Conservation (phyloP, 257 asterid species). For the Echium plantagineum region DNA sequence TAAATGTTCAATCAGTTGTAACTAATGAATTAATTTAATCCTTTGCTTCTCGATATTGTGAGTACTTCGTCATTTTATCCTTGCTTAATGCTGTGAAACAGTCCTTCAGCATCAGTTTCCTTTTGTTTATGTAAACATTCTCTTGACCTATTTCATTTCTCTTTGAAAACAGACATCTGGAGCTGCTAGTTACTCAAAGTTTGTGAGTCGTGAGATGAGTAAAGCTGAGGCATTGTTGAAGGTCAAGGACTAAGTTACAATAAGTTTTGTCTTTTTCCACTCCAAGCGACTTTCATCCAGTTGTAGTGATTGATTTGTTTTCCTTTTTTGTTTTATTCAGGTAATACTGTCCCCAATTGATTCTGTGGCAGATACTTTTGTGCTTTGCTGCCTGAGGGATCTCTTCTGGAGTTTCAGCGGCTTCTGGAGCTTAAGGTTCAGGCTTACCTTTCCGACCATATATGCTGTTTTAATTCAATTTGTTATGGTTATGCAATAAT, state of each 20-base stretch:
- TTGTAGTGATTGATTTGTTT: conserved; percentile 8
- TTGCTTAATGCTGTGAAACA: neutral
- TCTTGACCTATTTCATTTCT: neutral
- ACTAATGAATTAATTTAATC: neutral
- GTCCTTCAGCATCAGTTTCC: neutral
- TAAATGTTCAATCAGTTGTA: neutral
- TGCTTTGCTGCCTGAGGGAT: conserved; percentile 96
- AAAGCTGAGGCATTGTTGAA: conserved; percentile 97
- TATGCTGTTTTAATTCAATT: conserved; percentile 4
- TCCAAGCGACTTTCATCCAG: conserved; percentile 7
- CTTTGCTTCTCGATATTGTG: neutral
- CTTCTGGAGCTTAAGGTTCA: conserved; percentile 89
- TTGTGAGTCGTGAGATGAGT: conserved; percentile 98
- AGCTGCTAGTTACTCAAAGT: conserved; percentile 84
- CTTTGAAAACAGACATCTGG: conserved; percentile 54
- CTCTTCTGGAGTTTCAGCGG: conserved; percentile 84
- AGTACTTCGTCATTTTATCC: neutral
- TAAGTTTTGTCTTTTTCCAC: neutral
- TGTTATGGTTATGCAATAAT: neutral
- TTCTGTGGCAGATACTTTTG: conserved; percentile 97
- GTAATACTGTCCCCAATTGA: conserved; percentile 90
- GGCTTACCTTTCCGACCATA: conserved; percentile 3
- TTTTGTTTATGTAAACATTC: no score
- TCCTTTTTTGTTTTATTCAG: conserved; percentile 22
- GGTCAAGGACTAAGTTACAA: conserved; percentile 28